phyloP scores from a whole-genome alignment of 805 yeast species.

The Sugiyamaella boreocaroliniensis region DNA sequence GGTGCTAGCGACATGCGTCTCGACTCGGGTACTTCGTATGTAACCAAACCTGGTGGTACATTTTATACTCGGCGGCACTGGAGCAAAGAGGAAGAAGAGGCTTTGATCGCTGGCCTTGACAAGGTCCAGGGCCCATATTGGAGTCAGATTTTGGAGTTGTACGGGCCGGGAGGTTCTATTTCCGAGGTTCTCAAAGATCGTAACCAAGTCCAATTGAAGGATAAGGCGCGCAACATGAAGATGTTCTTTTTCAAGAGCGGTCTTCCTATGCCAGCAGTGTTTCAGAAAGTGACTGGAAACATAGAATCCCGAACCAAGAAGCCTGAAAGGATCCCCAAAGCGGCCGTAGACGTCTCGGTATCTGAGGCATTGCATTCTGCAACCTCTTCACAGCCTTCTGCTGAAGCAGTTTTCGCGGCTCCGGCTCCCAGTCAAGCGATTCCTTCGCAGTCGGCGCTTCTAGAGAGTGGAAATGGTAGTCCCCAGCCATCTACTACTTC shows the following conservation, averaged over 20 bases:
- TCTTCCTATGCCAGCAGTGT: constrained; percentile 69
- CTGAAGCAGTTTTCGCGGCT: background rate
- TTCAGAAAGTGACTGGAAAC: constrained; percentile 83
- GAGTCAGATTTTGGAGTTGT: constrained; percentile 83
- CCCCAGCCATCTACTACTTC: background rate
- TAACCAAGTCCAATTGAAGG: constrained; percentile 87
- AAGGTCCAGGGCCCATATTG: constrained; percentile 80
- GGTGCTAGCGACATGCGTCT: background rate
- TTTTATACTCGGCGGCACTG: constrained; percentile 55
- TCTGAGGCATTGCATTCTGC: no score
- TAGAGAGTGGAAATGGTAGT: background rate
- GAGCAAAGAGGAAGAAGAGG: constrained; percentile 84
- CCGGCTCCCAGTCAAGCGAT: background rate
- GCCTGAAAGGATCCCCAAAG: constrained; percentile 3
- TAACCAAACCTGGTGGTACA: background rate
- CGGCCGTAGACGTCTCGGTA: no score
- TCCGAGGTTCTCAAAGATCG: constrained; percentile 81
- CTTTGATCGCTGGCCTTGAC: constrained; percentile 72
- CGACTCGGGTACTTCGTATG: background rate
- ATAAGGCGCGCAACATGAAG: constrained; percentile 95
- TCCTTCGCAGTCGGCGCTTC: background rate
- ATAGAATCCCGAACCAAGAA: constrained; percentile 17
- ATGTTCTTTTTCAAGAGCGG: constrained; percentile 73
- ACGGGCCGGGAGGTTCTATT: constrained; percentile 88
- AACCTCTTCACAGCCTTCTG: background rate